Base-by-base conservation (phyloP, 2,329 filamentous ascomycete species). In the Colletotrichum musae region DNA sequence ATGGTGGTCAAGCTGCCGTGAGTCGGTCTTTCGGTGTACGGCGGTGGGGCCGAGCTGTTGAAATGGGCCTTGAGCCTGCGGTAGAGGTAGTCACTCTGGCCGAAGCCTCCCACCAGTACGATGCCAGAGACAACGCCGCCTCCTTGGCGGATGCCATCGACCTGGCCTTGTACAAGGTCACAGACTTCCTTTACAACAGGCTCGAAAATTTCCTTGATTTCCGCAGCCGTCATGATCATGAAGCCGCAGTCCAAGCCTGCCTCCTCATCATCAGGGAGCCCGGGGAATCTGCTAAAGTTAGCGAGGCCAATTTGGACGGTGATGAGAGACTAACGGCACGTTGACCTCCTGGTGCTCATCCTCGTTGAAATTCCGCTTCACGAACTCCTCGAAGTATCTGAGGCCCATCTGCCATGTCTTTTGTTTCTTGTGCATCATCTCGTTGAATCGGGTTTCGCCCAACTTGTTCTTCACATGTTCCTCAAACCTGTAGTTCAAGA, bases 361-460 rank as follows among this genome's bases (percentile, higher is more conserved):
- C 74, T 93, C 91, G 76, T 93, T 92, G 77, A 95, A 95, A 75
- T 94, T 94, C 15, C 93, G 87, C 80, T 95, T 95, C 15, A 95
- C 92, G 76, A 94, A 94, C 76, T 95, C 92, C 75, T 95, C 93
- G 78, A 94, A 95, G 76, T 94, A 94, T 64, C 89, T 88, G 58
- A 95, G 82, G 2, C 91, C 93, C 89, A 91, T 91, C 77, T 92
- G 92, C 92, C 93, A 95, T 1, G 91, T 93, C 80, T 93, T 94
- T 3, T 87, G 88, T 79, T 94, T 94, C 80, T 93, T 93, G 60
- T 88, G 79, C 77, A 93, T 92, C 91, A 95, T 94, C 79, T 91
- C 88, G 36, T 91, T 88, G 75, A 94, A 94, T 4, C 87, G 83
- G 41, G 87, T 87, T 45, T 86, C 84, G 1, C 93, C 93, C 10